Base-by-base conservation (phyloP, 2,329 filamentous ascomycete species). In the Penicillium sp. region DNA sequence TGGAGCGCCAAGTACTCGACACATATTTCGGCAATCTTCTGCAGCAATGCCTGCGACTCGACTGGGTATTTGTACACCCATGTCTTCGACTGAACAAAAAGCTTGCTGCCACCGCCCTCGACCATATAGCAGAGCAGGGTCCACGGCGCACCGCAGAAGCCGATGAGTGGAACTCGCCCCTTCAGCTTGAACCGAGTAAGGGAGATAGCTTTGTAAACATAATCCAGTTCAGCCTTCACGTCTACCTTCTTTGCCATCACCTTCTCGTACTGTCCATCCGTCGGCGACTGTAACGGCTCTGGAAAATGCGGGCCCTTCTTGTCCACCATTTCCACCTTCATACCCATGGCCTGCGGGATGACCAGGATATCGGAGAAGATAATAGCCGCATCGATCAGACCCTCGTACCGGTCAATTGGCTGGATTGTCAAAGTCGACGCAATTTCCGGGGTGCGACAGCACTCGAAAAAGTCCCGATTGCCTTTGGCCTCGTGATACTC, bases 361-460 rank as follows among this genome's bases (percentile, higher is more conserved):
- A 98, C 92, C 25, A 98, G 79, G 50, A 98, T 98, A 62, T 98
- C 92, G 39, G 87, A 95, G 74, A 98, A 98, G 65, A 98, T 98
- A 58, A 98, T 98, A 43, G 92, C 89, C 17, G 88, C 90, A 65
- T 98, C 92, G 54, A 98, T 79, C 45, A 98, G 81, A 29, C 88
- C 89, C 28, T 76, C 82, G 61, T 82, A 98, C 36, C 92, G 87
- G 55, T 95, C 88, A 56, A 98, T 82, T 36, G 92, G 92, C 67
- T 98, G 92, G 17, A 98, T 77, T 4, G 92, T 98, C 54, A 98
- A 72, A 26, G 85, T 93, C 20, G 88, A 95, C 34, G 92, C 87
- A 48, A 96, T 82, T 65, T 96, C 88, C 39, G 92, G 87, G 57
- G 82, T 79, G 38, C 92, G 88, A 66, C 92, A 98, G 76, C 90